Base-by-base conservation (phyloP, 257 asterid genomes). In the Solanum okadae region DNA sequence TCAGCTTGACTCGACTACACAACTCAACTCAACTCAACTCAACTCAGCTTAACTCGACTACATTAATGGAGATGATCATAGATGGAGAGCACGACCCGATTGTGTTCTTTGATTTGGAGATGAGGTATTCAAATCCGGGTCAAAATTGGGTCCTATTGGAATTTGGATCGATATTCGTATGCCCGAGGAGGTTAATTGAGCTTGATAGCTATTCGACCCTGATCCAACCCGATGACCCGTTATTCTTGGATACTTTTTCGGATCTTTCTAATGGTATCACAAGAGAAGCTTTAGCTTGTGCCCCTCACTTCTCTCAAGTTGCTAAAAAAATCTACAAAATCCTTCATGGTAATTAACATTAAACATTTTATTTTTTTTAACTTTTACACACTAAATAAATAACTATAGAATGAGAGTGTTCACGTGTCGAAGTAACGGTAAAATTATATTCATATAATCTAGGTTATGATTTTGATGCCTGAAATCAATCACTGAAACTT, bases 81-180 rank as follows among this genome's bases (percentile, higher is more conserved):
- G 27, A 76, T n/a, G 33, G 83, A 76, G 31, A 76, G n/a, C 3
- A n/a, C 0, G 87, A 83, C 18, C 12, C 71, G 20, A 83, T 83
- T 49, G 87, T 63, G 75, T 83, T 83, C 31, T 56, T 83, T 63
- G 87, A 83, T 22, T 22, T 83, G 87, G 87, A 83, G 86, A 83
- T 31, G 6, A 37, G 46, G 10, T 15, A 0, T 12, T 6, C 73
- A 2, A 67, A 56, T 5, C 15, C 40, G 27, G 40, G 52, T 33
- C 44, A 33, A 10, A 14, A 15, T 18, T 40, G 87, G 34, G 46
- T 18, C 31, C 6, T 56, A 18, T 34, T 56, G 23, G 87, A 83
- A 83, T 83, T 83, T n/a, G 87, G 87, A 18, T 34, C 87, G 73
- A 83, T 83, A 83, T 33, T 5, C 0, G 87, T 83, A 83, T 83